phyloP scores from a whole-genome alignment of 225 moss, liverwort and hornwort species.

The Neckera pumila region DNA sequence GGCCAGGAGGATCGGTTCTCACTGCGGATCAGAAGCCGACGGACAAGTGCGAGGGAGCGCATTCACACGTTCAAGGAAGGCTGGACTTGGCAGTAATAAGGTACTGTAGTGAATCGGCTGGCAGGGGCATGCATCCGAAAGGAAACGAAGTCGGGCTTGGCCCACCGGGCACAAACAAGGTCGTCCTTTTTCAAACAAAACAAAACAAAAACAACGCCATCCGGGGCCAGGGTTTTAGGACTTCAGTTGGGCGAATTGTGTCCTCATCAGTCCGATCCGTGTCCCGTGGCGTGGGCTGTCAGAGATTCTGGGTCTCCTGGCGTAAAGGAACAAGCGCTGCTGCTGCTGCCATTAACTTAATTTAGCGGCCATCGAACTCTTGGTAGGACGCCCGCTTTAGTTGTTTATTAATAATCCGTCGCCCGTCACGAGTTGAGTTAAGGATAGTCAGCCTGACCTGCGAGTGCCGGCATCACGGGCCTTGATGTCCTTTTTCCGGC shows the following conservation, averaged over 20 bases:
- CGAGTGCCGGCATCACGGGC: constrained; percentile 36
- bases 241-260: neutral
- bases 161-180: neutral
- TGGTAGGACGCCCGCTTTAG: neutral
- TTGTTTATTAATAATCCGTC: constrained; percentile 3
- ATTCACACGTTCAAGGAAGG: neutral
- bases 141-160: neutral
- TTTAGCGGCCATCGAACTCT: neutral
- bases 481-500: constrained; percentile 25
- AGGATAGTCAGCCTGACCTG: constrained; percentile 21
- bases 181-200: neutral
- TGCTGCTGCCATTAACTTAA: neutral
- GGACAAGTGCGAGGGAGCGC: neutral
- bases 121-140: neutral
- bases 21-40: neutral
- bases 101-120: neutral
- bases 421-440: constrained; percentile 15
- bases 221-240: neutral
- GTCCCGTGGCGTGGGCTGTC: neutral
- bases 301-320: neutral
- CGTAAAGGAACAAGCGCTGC: neutral
- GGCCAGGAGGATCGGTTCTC: neutral
- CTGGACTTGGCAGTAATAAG: neutral
- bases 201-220: neutral
- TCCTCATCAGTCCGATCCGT: neutral